Evolutionary conservation across 2,329 filamentous ascomycete species (phyloP), one percentile per base, ranked within the genome.

Genomic region (Pseudocercospora musae): DNA sequence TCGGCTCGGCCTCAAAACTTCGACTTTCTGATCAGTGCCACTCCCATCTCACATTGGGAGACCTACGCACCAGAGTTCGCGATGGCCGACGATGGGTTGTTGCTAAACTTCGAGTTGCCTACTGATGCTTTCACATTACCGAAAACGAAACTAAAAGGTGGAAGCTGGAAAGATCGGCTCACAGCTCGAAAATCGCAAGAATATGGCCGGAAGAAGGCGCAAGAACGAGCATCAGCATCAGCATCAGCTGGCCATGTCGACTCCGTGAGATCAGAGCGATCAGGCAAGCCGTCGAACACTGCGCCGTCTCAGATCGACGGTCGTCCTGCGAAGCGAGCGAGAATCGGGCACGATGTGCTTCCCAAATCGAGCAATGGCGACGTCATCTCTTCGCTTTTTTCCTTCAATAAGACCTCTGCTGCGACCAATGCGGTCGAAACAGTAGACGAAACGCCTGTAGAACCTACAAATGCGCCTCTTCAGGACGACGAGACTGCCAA

Each of bases 11-110:
- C 37, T 25, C 48, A 52, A 52, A 52, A 52, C 25, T 52, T 52
- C 48, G 48, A 52, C 21, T n/a, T n/a, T 25, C 48, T n/a, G 13
- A 8, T n/a, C 20, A 27, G 48, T 27, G 27, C 25, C 50, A 37
- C 27, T 37, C 25, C 6, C 29, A 40, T 20, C 23, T 7, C 5
- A 52, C 13, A 13, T 20, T 46, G 6, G n/a, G 42, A 1, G 6
- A 25, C 18, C 15, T n/a, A 18, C 37, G 15, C 15, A 40, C 15
- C 5, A 7, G 25, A n/a, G 11, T n/a, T 48, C 31, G 40, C 65
- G 40, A 97, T 98, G 93, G 91, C 91, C 57, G 93, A 98, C 81
- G 91, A 96, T 87, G 92, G 92, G 69, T 90, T 99, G 86, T 85
- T 97, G 61, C 82, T 98, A 74, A 98, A 98, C 72, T 97, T 98